Conservation (phyloP, 257 asterid species). For the Buddleja alternifolia region DNA sequence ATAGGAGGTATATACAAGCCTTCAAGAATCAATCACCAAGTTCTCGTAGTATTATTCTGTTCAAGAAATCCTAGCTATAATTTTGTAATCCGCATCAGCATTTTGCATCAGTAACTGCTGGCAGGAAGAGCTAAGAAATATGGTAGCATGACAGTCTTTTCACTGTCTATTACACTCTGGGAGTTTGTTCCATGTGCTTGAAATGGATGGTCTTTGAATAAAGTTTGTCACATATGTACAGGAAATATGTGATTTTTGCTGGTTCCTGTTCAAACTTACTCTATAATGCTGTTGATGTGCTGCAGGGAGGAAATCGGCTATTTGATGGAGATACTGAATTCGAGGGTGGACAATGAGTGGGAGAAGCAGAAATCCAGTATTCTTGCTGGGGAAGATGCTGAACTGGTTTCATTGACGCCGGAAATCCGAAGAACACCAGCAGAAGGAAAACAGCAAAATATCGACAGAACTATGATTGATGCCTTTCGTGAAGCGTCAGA, state of each 20-base stretch:
- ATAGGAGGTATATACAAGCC: conserved; percentile 3
- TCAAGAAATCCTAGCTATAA: not conserved
- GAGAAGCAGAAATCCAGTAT: conserved; percentile 42
- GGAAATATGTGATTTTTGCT: conserved; percentile 5
- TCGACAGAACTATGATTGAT: conserved; percentile 36
- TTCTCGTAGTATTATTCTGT: conserved; percentile 9
- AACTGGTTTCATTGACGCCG: conserved; percentile 40
- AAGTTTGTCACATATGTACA: not conserved
- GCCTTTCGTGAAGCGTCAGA: conserved; percentile 45
- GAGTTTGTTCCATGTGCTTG: conserved; percentile 7
- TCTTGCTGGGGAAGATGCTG: conserved; percentile 40
- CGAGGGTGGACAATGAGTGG: conserved; percentile 47
- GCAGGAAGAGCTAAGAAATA: not conserved
- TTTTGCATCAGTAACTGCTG: not conserved
- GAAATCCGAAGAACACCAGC: conserved; percentile 43
- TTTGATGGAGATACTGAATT: conserved; percentile 63
- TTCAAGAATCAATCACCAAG: conserved; percentile 6
- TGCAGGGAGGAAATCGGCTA: conserved; percentile 75
- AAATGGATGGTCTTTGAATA: conserved; percentile 20
- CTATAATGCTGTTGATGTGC: conserved; percentile 20
- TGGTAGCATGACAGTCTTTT: conserved; percentile 9
- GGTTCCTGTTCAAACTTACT: conserved; percentile 15
- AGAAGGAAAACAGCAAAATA: conserved; percentile 40
- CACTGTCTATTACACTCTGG: not conserved
- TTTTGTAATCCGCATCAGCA: not conserved